Base-by-base conservation (phyloP, 495 filamentous ascomycete genomes). In the Hypomontagnella submonticulosa region DNA sequence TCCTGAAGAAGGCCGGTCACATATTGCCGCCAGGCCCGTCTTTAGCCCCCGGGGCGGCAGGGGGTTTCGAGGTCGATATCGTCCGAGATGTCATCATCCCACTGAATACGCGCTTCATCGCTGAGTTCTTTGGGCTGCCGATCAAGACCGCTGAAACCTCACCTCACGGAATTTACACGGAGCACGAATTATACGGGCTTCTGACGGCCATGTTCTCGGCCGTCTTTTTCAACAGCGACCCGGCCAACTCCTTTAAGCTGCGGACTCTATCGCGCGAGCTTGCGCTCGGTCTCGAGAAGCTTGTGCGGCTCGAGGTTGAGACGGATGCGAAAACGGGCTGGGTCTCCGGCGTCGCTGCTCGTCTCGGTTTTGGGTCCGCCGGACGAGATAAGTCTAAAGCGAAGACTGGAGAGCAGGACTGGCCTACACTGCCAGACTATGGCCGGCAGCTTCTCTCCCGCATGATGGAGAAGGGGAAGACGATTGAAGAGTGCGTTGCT, bases 111-210 rank as follows among this genome's bases (percentile, higher is more conserved):
- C 85, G 87, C 67, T 88, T 90, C 50, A 85, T 84, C 4, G 84
- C 88, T 3, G 80, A 81, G 43, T 72, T 90, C 61, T 89, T 90
- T 72, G 82, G 80, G 2, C 80, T 90, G 10, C 88, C 89, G 1
- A 74, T 91, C 66, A 89, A 90, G 76, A 89, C 87, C 19, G 82
- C 85, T 43, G 83, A 84, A 36, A 63, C 65, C 0, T 80, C 85
- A 61, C 84, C 88, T 12, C 80, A 80, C 32, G 87, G 87, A n/a
- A 77, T 89, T 23, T 91, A 89, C 75, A 87, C 84, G 11, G 89
- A 90, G 70, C 84, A 90, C 47, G 87, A 92, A 75, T 74, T 92
- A 51, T 91, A 88, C 78, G 86, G 83, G 78, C 83, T 87, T 32
- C 75, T 92, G 13, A 78, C 85, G 3, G 81, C 85, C 37, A 81